A percentile compares a stretch with the other conserved stretches of the same genome.
Conservation (phyloP, 306 rosid species). For the Sicyos baderoa region DNA sequence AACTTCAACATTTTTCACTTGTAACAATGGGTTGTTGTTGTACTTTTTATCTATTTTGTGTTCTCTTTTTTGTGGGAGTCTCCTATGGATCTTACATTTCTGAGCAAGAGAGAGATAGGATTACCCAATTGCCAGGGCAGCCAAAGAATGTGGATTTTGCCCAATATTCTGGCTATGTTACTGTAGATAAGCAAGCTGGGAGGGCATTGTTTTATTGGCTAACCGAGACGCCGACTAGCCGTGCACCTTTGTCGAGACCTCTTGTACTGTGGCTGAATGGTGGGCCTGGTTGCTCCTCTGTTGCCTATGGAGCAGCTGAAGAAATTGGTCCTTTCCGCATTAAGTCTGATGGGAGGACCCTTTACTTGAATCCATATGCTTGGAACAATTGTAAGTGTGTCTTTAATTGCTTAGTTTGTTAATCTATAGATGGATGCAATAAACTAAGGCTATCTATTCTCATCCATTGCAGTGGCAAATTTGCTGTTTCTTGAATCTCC, state of each 20-base stretch:
- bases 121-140: slow-evolving; percentile 67
- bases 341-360: slow-evolving; percentile 69
- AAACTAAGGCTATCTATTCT: slow-evolving; percentile 9
- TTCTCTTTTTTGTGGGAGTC: slow-evolving; percentile 35
- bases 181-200: slow-evolving; percentile 62
- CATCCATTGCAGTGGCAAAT: slow-evolving; percentile 70
- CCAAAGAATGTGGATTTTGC: slow-evolving; percentile 59
- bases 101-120: slow-evolving; percentile 68
- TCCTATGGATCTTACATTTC: slow-evolving; percentile 18
- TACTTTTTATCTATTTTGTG: slow-evolving; percentile 28
- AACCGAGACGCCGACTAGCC: slow-evolving; percentile 51
- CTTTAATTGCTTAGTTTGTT: not conserved
- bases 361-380: slow-evolving; percentile 62
- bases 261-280: slow-evolving; percentile 93
- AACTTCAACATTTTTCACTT: not conserved
- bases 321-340: slow-evolving; percentile 90
- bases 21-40: slow-evolving; percentile 13
- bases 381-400: slow-evolving; percentile 73
- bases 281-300: slow-evolving; percentile 97
- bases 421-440: slow-evolving; percentile 4
- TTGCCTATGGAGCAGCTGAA: slow-evolving; percentile 92
- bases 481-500: slow-evolving; percentile 87
- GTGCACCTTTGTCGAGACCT: slow-evolving; percentile 61
- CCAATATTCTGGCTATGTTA: slow-evolving; percentile 87
- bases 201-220: slow-evolving; percentile 94